Conservation (phyloP, 2,329 filamentous ascomycete genomes). For the Fusarium fujikuroi region DNA sequence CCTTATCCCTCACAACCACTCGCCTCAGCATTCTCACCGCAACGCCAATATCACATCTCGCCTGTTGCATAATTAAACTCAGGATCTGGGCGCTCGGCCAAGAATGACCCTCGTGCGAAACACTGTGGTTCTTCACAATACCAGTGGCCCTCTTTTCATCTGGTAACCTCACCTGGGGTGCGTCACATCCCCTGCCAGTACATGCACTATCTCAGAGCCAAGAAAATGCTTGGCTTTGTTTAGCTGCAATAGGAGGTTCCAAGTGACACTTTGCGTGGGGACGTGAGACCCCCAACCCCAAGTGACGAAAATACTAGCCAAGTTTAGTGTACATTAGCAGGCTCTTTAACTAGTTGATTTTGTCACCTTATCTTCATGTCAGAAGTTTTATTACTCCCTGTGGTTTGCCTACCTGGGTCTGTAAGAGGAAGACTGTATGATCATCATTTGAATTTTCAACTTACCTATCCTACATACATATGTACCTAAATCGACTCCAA, state of each 20-base stretch:
- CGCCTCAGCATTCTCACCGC: slow-evolving; percentile 8
- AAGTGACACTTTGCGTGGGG: slow-evolving; percentile 18
- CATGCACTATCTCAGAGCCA: slow-evolving; percentile 34
- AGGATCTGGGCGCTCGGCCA: slow-evolving; percentile 9
- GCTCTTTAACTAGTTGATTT: neutral
- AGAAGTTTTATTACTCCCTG: neutral
- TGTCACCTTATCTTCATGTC: neutral
- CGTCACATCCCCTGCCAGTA: slow-evolving; percentile 16
- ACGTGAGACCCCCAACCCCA: neutral
- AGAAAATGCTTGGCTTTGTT: slow-evolving; percentile 21
- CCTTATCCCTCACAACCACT: neutral
- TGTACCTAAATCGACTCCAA: neutral
- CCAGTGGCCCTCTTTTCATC: slow-evolving; percentile 34
- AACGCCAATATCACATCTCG: neutral
- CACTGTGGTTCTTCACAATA: neutral
- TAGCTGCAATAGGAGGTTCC: slow-evolving; percentile 22
- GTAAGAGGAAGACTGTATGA: neutral
- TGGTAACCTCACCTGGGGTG: neutral
- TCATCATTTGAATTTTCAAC: slow-evolving; percentile 1
- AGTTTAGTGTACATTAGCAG: neutral
- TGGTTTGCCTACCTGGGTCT: neutral
- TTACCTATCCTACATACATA: neutral
- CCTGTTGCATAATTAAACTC: neutral
- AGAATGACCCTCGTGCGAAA: slow-evolving; percentile 31
- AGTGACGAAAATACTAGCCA: neutral